A percentile compares a stretch with the other conserved stretches of the same genome.
phyloP scores from a whole-genome alignment of 805 yeast genomes.

The Hanseniaspora lachancei region DNA sequence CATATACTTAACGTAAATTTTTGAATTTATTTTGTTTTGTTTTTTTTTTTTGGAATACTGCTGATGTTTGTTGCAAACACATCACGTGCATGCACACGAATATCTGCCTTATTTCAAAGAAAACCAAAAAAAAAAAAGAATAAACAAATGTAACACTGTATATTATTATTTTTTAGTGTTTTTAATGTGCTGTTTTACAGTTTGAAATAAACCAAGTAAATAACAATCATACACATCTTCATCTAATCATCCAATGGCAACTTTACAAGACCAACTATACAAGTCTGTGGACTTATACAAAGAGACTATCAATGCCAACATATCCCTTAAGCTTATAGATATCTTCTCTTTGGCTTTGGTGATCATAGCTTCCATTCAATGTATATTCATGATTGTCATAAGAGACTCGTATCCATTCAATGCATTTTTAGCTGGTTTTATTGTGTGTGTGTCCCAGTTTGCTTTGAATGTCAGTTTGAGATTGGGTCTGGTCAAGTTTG shows the following conservation, averaged over 20 bases:
- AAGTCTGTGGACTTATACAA: slow-evolving; percentile 15
- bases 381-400: slow-evolving; percentile 57
- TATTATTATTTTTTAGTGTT: too few species aligned
- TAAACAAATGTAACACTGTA: too few species aligned
- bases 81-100: too few species aligned
- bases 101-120: too few species aligned
- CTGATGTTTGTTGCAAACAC: too few species aligned
- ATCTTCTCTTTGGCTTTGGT: slow-evolving; percentile 63
- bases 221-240: not conserved
- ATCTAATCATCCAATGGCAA: not conserved
- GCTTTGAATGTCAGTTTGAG: slow-evolving; percentile 75
- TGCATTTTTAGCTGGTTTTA: slow-evolving; percentile 88
- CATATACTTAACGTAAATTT: too few species aligned
- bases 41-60: too few species aligned
- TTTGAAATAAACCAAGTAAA: too few species aligned
- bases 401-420: slow-evolving; percentile 88
- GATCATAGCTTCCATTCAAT: slow-evolving; percentile 62
- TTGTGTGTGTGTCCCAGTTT: slow-evolving; percentile 87
- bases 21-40: too few species aligned
- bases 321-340: slow-evolving; percentile 56
- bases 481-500: slow-evolving; percentile 43
- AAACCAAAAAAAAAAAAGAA: too few species aligned
- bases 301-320: slow-evolving; percentile 26
- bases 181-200: not conserved
- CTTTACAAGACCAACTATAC: slow-evolving; percentile 11